Evolutionary conservation across 2,329 filamentous ascomycete genomes (phyloP), one percentile per base, ranked within the genome.

Genomic region (Neonectria faginata): DNA sequence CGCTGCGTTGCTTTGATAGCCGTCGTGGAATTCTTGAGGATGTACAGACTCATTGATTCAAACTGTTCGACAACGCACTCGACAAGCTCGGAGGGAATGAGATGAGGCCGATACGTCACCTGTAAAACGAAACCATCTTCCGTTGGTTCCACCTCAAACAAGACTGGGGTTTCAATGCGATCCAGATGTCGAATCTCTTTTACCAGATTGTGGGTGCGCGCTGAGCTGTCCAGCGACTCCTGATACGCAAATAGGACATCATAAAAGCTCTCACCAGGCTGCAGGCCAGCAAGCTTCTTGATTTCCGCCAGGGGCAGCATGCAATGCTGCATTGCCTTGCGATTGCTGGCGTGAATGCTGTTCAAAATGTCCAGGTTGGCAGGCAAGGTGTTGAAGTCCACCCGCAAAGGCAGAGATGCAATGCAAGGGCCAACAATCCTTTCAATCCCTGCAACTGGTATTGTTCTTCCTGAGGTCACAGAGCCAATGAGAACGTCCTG

Each of bases 191-290:
- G 83, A 0, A 87, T 75, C 59, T 93, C 82, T 10, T 73, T 77
- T 0, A 95, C 80, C 2, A 75, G 39, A 3, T 77, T 70, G 1
- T 31, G 67, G 18, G 45, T 56, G 55, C 27, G 67, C 72, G 70
- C 71, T 80, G 73, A 81, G 78, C 73, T 74, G 3, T 70, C 67
- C 1, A 91, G 80, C 0, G 90, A 91, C 73, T 97, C 91, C 71
- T 97, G 94, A 83, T 94, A 97, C 0, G 94, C 89, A 71, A 97
- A 90, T 0, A 97, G 81, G 0, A 90, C 85, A 69, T 97, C 92
- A 70, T 95, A 97, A 0, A 97, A 78, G 1, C 79, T 79, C 42
- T 87, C 83, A 1, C 84, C 81, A 0, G 88, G 82, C 29, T 83
- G 79, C 1, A 91, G 65, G 0, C 84, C 85, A 3, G 85, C 86